phyloP scores from a whole-genome alignment of 2,329 filamentous ascomycete genomes.

The Diaporthe capsici region DNA sequence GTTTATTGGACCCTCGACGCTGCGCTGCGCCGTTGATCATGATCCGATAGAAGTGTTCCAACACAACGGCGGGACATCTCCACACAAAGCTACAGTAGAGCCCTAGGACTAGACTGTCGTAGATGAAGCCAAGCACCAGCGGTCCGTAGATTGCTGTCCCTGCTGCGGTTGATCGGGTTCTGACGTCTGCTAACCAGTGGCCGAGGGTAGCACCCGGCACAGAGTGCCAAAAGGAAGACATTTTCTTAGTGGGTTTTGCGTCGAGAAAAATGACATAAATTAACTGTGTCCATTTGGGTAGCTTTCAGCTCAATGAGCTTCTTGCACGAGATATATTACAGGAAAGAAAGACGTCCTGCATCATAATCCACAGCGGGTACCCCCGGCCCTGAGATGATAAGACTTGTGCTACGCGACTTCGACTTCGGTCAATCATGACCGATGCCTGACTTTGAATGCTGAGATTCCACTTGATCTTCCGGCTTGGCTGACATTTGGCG shows the following conservation, averaged over 20 bases:
- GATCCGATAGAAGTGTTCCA: conserved; percentile 5
- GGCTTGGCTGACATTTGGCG: background rate
- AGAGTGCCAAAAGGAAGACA: background rate
- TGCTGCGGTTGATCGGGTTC: background rate
- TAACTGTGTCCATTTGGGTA: background rate
- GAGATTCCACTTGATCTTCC: background rate
- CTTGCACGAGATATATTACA: background rate
- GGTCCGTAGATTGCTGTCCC: conserved; percentile 5
- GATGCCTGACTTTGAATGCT: background rate
- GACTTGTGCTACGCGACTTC: background rate
- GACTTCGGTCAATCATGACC: background rate
- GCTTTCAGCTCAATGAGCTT: background rate
- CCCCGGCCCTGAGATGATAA: background rate
- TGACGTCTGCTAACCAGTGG: background rate
- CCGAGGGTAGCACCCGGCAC: background rate
- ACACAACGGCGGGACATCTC: background rate
- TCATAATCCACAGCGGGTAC: background rate
- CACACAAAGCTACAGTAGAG: conserved; percentile 19
- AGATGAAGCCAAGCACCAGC: background rate
- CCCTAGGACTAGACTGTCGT: background rate
- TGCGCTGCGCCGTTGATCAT: background rate
- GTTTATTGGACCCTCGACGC: conserved; percentile 3
- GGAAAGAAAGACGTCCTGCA: background rate
- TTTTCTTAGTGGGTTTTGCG: background rate
- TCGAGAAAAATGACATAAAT: background rate